These are phyloP conservation scores for Hypomyces rosellus DNA, from an alignment of 2,329 filamentous ascomycete genomes.

Conservation along the genomic window DNA sequence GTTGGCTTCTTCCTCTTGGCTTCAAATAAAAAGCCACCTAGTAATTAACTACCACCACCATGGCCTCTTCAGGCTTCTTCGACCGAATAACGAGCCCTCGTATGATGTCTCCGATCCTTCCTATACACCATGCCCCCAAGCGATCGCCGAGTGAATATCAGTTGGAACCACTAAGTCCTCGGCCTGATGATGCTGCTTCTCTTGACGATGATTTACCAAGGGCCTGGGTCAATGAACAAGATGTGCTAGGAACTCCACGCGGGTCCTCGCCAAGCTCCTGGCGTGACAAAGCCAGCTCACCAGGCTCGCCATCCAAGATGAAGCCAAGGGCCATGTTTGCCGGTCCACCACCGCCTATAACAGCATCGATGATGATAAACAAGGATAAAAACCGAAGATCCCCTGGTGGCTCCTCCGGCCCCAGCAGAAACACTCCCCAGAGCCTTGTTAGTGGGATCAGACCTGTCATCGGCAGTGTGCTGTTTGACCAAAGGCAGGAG, in stretches of 20 bases:
- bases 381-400: constrained; percentile 5
- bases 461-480: constrained; percentile 23
- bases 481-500: constrained; percentile 32
- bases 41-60: constrained; percentile 6
- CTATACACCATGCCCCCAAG: constrained; percentile 19
- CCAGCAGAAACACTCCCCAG: background rate
- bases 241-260: constrained; percentile 5
- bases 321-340: constrained; percentile 35
- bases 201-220: constrained; percentile 17
- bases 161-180: constrained; percentile 34
- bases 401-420: constrained; percentile 2
- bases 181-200: constrained; percentile 22
- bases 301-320: constrained; percentile 26
- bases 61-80: constrained; percentile 24
- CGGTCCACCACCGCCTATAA: constrained; percentile 47
- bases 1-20: background rate
- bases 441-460: constrained; percentile 8
- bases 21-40: background rate
- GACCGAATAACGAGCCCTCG: constrained; percentile 21
- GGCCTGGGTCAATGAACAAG: constrained; percentile 17
- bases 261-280: constrained; percentile 14
- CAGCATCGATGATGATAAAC: constrained; percentile 33
- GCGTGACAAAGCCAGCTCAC: constrained; percentile 21
- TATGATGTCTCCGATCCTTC: constrained; percentile 20
- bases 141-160: constrained; percentile 29